These are phyloP conservation scores for Eruca vesicaria DNA, from an alignment of 441 rosid species.

Conservation along the genomic window DNA sequence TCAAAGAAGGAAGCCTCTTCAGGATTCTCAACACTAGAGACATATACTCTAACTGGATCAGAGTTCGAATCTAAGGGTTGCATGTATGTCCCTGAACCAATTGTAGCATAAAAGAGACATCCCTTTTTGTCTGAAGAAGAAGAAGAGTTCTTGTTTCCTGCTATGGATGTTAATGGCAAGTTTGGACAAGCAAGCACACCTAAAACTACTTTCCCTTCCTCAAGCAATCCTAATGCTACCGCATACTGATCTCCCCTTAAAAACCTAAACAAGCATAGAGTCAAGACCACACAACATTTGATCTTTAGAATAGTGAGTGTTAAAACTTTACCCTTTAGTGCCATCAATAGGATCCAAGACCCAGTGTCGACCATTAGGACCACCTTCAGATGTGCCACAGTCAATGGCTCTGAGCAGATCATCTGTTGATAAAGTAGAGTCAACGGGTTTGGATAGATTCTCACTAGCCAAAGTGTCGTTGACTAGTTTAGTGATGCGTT, in stretches of 20 bases:
- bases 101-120: conserved; percentile 78
- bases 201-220: conserved; percentile 86
- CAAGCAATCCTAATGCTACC: conserved; percentile 85
- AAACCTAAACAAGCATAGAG: conserved; percentile 49
- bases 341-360: conserved; percentile 98
- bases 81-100: conserved; percentile 87
- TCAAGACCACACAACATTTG: neutral
- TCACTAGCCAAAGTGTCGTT: conserved; percentile 70
- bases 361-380: conserved; percentile 90
- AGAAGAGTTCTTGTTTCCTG: conserved; percentile 12
- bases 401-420: conserved; percentile 79
- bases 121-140: conserved; percentile 48
- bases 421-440: conserved; percentile 54
- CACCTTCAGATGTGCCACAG: conserved; percentile 85
- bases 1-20: conserved; percentile 94
- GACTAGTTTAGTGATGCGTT: conserved; percentile 78
- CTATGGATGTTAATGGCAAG: conserved; percentile 37
- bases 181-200: conserved; percentile 74
- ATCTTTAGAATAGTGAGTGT: neutral
- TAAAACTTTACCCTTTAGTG: conserved; percentile 77
- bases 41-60: conserved; percentile 67
- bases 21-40: conserved; percentile 66
- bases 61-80: conserved; percentile 61
- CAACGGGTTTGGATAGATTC: conserved; percentile 51
- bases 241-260: conserved; percentile 94